phyloP scores from a whole-genome alignment of 345 rosid species.

The Pelargonium nanum region DNA sequence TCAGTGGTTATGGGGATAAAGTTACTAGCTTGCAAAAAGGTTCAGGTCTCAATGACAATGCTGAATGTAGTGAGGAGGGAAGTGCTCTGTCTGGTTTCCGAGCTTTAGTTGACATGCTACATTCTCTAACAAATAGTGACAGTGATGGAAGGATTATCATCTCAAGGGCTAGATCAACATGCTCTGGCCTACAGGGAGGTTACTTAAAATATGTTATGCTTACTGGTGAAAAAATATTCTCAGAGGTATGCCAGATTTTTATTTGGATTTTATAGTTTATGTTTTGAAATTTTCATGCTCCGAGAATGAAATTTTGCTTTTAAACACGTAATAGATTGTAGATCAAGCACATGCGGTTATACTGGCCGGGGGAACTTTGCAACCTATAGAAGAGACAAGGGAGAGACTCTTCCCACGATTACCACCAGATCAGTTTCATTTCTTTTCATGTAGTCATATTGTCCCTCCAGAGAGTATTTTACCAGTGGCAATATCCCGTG shows the following conservation, averaged over 20 bases:
- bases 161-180: slow-evolving; percentile 38
- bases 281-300: neutral
- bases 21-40: slow-evolving; percentile 34
- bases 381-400: slow-evolving; percentile 90
- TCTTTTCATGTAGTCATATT: slow-evolving; percentile 85
- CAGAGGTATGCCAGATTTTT: slow-evolving; percentile 48
- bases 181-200: slow-evolving; percentile 44
- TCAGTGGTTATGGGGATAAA: slow-evolving; percentile 68
- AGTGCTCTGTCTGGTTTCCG: slow-evolving; percentile 66
- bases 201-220: slow-evolving; percentile 81
- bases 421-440: slow-evolving; percentile 49
- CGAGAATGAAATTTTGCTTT: slow-evolving; percentile 9
- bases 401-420: slow-evolving; percentile 86
- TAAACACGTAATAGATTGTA: slow-evolving; percentile 44
- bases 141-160: slow-evolving; percentile 87
- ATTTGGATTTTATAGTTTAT: slow-evolving; percentile 2
- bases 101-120: slow-evolving; percentile 53
- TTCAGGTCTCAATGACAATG: slow-evolving; percentile 19
- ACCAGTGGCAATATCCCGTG: slow-evolving; percentile 69
- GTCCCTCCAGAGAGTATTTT: slow-evolving; percentile 74
- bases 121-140: slow-evolving; percentile 61
- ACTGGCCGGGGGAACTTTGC: slow-evolving; percentile 91
- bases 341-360: slow-evolving; percentile 74
- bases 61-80: slow-evolving; percentile 27
- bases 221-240: slow-evolving; percentile 74